Base-by-base conservation (phyloP, 345 rosid genomes). In the Eutrema japonicum region DNA sequence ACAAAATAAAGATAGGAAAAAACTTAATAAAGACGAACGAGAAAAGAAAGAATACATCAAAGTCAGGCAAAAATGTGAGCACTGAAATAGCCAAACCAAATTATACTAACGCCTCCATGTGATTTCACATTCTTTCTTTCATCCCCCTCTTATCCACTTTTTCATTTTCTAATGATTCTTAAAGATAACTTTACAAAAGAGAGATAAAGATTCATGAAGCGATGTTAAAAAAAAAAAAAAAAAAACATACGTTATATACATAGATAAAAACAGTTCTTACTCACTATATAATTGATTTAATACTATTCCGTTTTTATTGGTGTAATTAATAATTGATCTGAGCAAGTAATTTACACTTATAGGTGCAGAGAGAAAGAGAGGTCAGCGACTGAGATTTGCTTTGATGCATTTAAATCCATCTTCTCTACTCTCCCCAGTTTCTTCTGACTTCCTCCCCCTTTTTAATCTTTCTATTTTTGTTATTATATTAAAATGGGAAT, bases 331-430 rank as follows among this genome's bases (percentile, higher is more conserved):
- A 36, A 58, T 74, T 49, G 62, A 74, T 58, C 74, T 69, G 56
- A 54, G 80, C 68, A 65, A 68, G 72, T 74, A 75, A 72, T 61
- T 72, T 57, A 75, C 77, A 38, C 61, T 76, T 71, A 65, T 66
- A 45, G 79, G 75, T 60, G 76, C 77, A 74, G 73, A 74, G 72
- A 27, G 76, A 40, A 48, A 10, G 61, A 55, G 29, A 38, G 53
- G 38, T 47, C 75, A 77, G 50, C 73, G 79, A 70, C 72, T 66
- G 73, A 74, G 73, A 74, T 74, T 67, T 66, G 82, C 77, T 73
- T 77, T 77, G 67, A 35, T 55, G 83, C 89, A 80, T 82, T 82
- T 26, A 79, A 62, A 70, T 78, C 57, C 64, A 41, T 9, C 52
- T 68, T 55, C 50, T 45, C 41, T 46, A 36, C 35, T 66, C 72